Conservation (phyloP, 495 filamentous ascomycete species). For the Jackrogersella multiformis region DNA sequence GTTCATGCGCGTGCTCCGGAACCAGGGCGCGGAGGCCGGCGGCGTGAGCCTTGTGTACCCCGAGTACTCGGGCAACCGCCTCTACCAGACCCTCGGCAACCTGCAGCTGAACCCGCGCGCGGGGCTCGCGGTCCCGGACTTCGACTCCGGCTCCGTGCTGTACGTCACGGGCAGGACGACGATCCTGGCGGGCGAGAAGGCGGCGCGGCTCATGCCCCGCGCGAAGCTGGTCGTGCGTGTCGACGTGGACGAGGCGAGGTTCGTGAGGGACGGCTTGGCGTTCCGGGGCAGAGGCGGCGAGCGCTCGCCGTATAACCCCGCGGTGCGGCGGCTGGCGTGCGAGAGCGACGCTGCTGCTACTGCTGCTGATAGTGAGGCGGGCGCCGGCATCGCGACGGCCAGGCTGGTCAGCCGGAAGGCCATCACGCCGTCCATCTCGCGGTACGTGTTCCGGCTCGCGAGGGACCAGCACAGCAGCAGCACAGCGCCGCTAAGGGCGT, state of each 20-base stretch:
- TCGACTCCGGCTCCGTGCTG: slow-evolving; percentile 72
- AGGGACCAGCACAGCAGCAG: not conserved
- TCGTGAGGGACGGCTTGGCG: slow-evolving; percentile 68
- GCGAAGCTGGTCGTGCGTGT: slow-evolving; percentile 77
- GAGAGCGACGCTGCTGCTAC: slow-evolving; percentile 26
- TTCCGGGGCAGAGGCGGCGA: slow-evolving; percentile 70
- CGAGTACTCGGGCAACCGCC: slow-evolving; percentile 81
- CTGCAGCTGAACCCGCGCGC: slow-evolving; percentile 69
- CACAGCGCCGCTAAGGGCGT: slow-evolving; percentile 42
- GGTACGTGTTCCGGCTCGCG: slow-evolving; percentile 68
- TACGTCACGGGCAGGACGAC: slow-evolving; percentile 73
- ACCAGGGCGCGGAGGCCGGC: slow-evolving; percentile 53
- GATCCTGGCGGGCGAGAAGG: slow-evolving; percentile 69
- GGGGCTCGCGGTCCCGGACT: slow-evolving; percentile 75
- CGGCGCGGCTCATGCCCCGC: slow-evolving; percentile 67
- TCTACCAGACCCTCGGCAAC: slow-evolving; percentile 86
- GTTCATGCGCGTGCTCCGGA: slow-evolving; percentile 72
- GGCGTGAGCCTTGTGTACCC: slow-evolving; percentile 70
- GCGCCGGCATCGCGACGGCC: slow-evolving; percentile 54
- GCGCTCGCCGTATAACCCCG: slow-evolving; percentile 73
- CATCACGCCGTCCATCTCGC: slow-evolving; percentile 70
- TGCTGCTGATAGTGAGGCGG: slow-evolving; percentile 10
- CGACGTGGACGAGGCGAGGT: slow-evolving; percentile 65
- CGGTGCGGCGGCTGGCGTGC: slow-evolving; percentile 45
- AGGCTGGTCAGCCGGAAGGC: slow-evolving; percentile 61